phyloP scores from a whole-genome alignment of 495 filamentous ascomycete genomes.

The Aspergillus ostianus region DNA sequence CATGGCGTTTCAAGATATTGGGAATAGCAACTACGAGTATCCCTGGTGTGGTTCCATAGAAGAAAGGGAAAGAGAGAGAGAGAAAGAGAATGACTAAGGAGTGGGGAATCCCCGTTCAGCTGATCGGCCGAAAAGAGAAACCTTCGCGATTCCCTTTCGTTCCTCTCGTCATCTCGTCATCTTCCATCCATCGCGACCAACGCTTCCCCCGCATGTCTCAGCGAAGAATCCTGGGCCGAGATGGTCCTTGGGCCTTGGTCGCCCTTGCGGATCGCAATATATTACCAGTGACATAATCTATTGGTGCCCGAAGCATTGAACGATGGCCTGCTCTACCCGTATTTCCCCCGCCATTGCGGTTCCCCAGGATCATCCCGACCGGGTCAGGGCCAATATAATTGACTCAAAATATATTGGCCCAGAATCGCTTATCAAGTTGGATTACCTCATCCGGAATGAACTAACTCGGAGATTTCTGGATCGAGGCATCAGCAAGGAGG shows the following conservation, averaged over 20 bases:
- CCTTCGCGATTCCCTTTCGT: neutral
- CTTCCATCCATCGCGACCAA: neutral
- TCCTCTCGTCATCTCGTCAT: neutral
- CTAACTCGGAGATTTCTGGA: neutral
- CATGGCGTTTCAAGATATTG: neutral
- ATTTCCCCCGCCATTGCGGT: neutral
- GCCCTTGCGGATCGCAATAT: slow-evolving; percentile 4
- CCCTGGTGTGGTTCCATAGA: neutral
- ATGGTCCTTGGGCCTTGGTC: slow-evolving; percentile 3
- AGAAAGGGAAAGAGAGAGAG: neutral
- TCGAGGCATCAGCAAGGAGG: neutral
- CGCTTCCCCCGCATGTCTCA: slow-evolving; percentile 3
- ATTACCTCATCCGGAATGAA: neutral
- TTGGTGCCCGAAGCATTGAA: slow-evolving; percentile 1
- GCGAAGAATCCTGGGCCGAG: neutral
- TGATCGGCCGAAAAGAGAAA: neutral
- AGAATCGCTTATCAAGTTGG: neutral
- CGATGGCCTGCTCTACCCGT: neutral
- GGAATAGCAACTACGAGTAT: neutral
- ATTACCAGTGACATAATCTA: slow-evolving; percentile 2
- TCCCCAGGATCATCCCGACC: neutral
- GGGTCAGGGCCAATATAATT: neutral
- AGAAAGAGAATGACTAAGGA: neutral
- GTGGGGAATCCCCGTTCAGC: neutral
- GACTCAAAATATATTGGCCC: neutral